phyloP scores from a whole-genome alignment of 1,284 basidiomycete species.

The Leccinum cinnamomeum region DNA sequence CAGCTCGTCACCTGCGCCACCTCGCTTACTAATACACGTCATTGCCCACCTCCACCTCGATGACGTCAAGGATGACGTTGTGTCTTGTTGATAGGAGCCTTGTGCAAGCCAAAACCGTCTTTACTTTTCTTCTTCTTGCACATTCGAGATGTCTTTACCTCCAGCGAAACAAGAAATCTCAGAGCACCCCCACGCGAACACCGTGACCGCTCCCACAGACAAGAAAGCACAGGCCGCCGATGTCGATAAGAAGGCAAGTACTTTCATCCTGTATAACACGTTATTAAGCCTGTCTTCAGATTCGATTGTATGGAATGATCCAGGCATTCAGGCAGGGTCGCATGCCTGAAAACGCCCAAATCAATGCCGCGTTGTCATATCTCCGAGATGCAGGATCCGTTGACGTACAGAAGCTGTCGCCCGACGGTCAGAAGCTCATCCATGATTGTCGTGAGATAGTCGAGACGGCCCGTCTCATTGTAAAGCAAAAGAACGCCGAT shows the following conservation, averaged over 20 bases:
- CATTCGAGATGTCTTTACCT: slow-evolving; percentile 58
- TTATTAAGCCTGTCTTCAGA: slow-evolving; percentile 34
- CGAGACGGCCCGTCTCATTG: slow-evolving; percentile 66
- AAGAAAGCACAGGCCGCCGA: slow-evolving; percentile 54
- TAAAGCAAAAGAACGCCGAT: slow-evolving; percentile 83
- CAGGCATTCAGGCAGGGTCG: slow-evolving; percentile 77
- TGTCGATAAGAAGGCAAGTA: slow-evolving; percentile 58
- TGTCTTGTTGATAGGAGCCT: slow-evolving; percentile 11
- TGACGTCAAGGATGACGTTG: slow-evolving; percentile 22
- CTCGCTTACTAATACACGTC: too few relatives aligned
- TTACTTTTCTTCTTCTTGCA: background rate
- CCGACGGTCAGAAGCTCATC: slow-evolving; percentile 76
- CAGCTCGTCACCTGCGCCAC: too few relatives aligned
- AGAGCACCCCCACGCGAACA: slow-evolving; percentile 49
- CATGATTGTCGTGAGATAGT: slow-evolving; percentile 75
- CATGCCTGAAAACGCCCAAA: slow-evolving; percentile 79
- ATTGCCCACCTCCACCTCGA: background rate
- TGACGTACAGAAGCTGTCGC: slow-evolving; percentile 64
- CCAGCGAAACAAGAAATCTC: slow-evolving; percentile 58
- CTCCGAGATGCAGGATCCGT: slow-evolving; percentile 69
- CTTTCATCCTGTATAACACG: background rate
- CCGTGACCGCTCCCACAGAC: slow-evolving; percentile 61
- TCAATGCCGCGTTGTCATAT: slow-evolving; percentile 72
- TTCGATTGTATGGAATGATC: slow-evolving; percentile 75
- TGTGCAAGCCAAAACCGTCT: slow-evolving; percentile 5